Conservation (phyloP, 2,329 filamentous ascomycete species). For the Cytospora leucostoma region DNA sequence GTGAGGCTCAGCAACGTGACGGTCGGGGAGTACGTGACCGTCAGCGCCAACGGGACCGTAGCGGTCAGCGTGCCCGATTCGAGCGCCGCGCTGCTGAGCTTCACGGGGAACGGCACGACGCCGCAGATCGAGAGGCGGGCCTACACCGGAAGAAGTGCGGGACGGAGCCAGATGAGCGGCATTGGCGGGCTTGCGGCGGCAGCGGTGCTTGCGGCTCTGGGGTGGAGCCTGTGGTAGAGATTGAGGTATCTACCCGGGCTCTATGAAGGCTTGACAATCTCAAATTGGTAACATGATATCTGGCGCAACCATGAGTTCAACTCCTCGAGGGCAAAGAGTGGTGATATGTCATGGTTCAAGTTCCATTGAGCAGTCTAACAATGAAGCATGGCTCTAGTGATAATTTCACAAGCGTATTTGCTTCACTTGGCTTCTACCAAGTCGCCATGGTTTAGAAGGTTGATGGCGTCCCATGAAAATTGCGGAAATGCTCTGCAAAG, state of each 20-base stretch:
- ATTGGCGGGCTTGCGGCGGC: not conserved
- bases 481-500: not conserved
- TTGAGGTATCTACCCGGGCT: not conserved
- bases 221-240: not conserved
- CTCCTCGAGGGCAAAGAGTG: not conserved
- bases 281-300: not conserved
- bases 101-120: conserved; percentile 24
- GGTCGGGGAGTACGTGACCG: conserved; percentile 41
- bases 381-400: not conserved
- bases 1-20: conserved; percentile 59
- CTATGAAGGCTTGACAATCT: not conserved
- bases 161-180: not conserved
- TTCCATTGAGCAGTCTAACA: not conserved
- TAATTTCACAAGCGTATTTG: no score
- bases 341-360: not conserved
- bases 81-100: conserved; percentile 43
- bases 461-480: not conserved
- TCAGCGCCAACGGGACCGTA: conserved; percentile 29
- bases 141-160: not conserved
- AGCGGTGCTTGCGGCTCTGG: not conserved
- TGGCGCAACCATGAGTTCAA: not conserved
- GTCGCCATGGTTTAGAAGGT: no score
- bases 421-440: no score
- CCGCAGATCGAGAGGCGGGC: not conserved
- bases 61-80: conserved; percentile 43